phyloP scores from a whole-genome alignment of 805 yeast species.

The Cyberlindnera mrakii region DNA sequence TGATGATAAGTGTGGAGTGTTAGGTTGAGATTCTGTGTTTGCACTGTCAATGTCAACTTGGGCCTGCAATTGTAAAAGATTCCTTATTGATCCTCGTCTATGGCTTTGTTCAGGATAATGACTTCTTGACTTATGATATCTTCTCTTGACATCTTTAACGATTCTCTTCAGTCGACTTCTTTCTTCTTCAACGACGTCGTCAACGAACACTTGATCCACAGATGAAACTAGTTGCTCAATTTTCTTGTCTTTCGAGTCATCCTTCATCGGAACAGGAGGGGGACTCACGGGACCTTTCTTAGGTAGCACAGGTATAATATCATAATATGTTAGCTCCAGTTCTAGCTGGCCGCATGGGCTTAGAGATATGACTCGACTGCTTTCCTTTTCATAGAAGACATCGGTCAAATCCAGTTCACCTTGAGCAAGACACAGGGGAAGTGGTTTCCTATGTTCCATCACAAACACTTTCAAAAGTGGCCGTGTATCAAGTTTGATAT shows the following conservation, averaged over 20 bases:
- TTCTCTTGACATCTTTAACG: slow-evolving; percentile 17
- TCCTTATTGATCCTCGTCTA: slow-evolving; percentile 1
- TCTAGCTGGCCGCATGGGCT: slow-evolving; percentile 14
- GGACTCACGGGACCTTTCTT: neutral
- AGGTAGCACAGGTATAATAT: slow-evolving; percentile 20
- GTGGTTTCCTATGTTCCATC: slow-evolving; percentile 10
- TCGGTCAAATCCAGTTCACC: slow-evolving; percentile 14
- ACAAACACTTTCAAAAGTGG: slow-evolving; percentile 13
- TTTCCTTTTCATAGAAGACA: slow-evolving; percentile 10
- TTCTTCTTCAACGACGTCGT: slow-evolving; percentile 15
- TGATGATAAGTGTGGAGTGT: neutral
- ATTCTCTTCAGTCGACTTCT: slow-evolving; percentile 13
- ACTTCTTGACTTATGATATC: slow-evolving; percentile 12
- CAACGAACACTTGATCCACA: slow-evolving; percentile 20
- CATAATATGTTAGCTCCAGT: slow-evolving; percentile 20
- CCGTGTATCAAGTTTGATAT: slow-evolving; percentile 11
- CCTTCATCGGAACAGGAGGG: too few species aligned
- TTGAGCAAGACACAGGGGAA: slow-evolving; percentile 13
- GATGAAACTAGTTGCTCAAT: slow-evolving; percentile 15
- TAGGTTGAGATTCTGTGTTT: neutral
- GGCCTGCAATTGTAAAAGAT: neutral
- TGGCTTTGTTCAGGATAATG: slow-evolving; percentile 3
- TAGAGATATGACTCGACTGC: slow-evolving; percentile 11
- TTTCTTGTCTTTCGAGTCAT: neutral
- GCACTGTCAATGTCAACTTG: neutral